These are phyloP conservation scores for Nothophoma quercina DNA, from an alignment of 2,329 filamentous ascomycete genomes.

Conservation along the genomic window DNA sequence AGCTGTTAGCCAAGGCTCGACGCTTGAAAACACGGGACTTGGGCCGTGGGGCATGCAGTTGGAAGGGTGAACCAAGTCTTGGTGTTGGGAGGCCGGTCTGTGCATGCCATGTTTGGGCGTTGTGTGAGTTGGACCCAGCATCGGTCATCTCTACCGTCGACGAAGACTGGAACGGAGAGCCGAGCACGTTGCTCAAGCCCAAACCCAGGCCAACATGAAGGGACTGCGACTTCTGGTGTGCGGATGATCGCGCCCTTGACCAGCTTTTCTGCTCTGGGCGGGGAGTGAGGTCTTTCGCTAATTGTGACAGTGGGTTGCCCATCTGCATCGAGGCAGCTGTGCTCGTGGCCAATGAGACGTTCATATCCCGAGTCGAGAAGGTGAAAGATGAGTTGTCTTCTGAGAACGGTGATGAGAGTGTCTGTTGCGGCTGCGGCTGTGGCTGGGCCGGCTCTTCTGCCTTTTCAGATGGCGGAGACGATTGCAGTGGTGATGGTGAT, in stretches of 20 bases:
- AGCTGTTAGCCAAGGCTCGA: slow-evolving; percentile 62
- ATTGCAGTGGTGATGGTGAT: slow-evolving; percentile 66
- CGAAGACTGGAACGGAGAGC: slow-evolving; percentile 53
- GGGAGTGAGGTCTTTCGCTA: slow-evolving; percentile 49
- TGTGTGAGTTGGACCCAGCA: slow-evolving; percentile 28
- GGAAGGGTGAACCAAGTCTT: slow-evolving; percentile 61
- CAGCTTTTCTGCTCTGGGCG: slow-evolving; percentile 50
- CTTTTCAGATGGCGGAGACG: slow-evolving; percentile 45
- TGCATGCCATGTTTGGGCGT: slow-evolving; percentile 46
- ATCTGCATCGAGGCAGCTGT: slow-evolving; percentile 62
- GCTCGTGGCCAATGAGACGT: slow-evolving; percentile 59
- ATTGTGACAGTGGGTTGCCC: slow-evolving; percentile 56
- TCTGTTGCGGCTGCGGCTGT: slow-evolving; percentile 37
- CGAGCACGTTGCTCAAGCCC: slow-evolving; percentile 51
- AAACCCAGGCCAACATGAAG: slow-evolving; percentile 57
- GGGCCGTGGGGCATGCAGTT: slow-evolving; percentile 61
- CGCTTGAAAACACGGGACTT: slow-evolving; percentile 64
- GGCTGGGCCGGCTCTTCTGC: slow-evolving; percentile 11
- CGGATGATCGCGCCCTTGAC: slow-evolving; percentile 56
- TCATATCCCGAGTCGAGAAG: slow-evolving; percentile 60
- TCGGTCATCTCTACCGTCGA: slow-evolving; percentile 36
- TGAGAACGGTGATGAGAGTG: slow-evolving; percentile 51
- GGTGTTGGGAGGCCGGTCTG: slow-evolving; percentile 30
- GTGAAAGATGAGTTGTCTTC: slow-evolving; percentile 25
- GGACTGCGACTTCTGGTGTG: slow-evolving; percentile 61